Evolutionary conservation across 805 yeast genomes (phyloP), one percentile per base, ranked within the genome.

Genomic region (Myxozyma melibiosi): DNA sequence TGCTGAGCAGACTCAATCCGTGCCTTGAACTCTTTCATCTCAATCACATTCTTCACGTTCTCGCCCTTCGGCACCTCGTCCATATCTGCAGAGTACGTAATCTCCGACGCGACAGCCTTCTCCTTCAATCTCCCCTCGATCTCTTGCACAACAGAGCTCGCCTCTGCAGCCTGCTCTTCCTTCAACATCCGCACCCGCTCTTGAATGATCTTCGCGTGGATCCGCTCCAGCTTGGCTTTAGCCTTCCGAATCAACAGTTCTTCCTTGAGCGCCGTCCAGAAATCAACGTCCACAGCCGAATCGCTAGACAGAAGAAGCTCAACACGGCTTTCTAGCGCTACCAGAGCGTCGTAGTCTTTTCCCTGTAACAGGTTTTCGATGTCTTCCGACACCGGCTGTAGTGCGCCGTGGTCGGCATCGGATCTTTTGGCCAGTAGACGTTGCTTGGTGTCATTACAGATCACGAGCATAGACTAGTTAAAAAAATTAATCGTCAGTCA

Each of bases 211-310:
- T 27, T 13, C 11, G 45, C 51, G 48, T 58, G 58, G 9, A 57
- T 39, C 16, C 43, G 45, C 24, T 47, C 40, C 40, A 68, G 24
- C 18, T 55, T 51, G 5, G 57, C 51, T 28, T 44, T 42, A 3
- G 69, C 62, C 37, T 64, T 70, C 20, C 66, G 57, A 9, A 53
- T 49, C 18, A 47, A 16, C 25, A 70, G 44, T 39, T 67, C 67
- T 28, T 62, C 57, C 24, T 62, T 45, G 43, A 70, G 39, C 24
- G 56, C 65, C 13, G 50, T 49, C 73, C 73, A 70, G 49, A 70
- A 70, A 38, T 66, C 70, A 5, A 59, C 57, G 41, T 70, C 71
- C 8, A 67, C 50, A 0, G 57, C 54, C 3, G 54, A 58, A 28
- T 60, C 59, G 14, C 56, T 44, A 7, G 38, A 11, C 37, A 70